A percentile compares a stretch with the other conserved stretches of the same genome.
Evolutionary conservation across 1,139 yeast genomes (phyloP).

Genomic region (Kodamaea suecica): DNA sequence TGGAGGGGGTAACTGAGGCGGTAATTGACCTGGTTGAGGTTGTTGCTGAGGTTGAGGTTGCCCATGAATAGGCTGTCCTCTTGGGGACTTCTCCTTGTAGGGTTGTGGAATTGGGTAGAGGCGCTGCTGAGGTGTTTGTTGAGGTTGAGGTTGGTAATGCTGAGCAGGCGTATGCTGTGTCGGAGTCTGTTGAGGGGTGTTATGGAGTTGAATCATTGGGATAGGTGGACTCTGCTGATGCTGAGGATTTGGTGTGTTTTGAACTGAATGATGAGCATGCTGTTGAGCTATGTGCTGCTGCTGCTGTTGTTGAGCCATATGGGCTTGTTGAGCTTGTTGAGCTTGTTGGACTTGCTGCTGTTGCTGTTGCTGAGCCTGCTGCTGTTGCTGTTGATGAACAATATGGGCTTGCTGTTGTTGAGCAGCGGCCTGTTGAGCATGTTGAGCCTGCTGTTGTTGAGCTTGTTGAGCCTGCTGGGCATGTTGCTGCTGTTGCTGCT

Average conservation of each 20-base stretch:
- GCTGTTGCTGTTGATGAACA: slow-evolving; percentile 12
- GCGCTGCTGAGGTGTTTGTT: slow-evolving; percentile 14
- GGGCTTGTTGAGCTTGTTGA: slow-evolving; percentile 10
- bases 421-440: background rate
- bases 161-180: slow-evolving; percentile 7
- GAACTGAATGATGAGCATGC: slow-evolving; percentile 13
- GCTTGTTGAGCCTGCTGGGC: slow-evolving; percentile 3
- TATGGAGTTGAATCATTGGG: slow-evolving; percentile 7
- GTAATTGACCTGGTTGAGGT: slow-evolving; percentile 6
- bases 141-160: slow-evolving; percentile 14
- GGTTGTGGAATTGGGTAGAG: slow-evolving; percentile 20
- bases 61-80: slow-evolving; percentile 9
- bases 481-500: slow-evolving; percentile 10
- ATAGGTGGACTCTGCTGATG: slow-evolving; percentile 14
- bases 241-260: slow-evolving; percentile 18
- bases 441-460: background rate
- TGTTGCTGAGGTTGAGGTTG: slow-evolving; percentile 18
- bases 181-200: slow-evolving; percentile 15
- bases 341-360: slow-evolving; percentile 6
- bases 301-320: slow-evolving; percentile 10
- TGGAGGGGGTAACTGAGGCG: slow-evolving; percentile 22
- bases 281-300: slow-evolving; percentile 9
- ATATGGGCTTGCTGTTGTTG: slow-evolving; percentile 8
- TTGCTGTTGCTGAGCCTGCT: slow-evolving; percentile 7
- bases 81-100: slow-evolving; percentile 15